Evolutionary conservation across 1,139 yeast species (phyloP).

Genomic region (Yamadazyma taylorii): DNA sequence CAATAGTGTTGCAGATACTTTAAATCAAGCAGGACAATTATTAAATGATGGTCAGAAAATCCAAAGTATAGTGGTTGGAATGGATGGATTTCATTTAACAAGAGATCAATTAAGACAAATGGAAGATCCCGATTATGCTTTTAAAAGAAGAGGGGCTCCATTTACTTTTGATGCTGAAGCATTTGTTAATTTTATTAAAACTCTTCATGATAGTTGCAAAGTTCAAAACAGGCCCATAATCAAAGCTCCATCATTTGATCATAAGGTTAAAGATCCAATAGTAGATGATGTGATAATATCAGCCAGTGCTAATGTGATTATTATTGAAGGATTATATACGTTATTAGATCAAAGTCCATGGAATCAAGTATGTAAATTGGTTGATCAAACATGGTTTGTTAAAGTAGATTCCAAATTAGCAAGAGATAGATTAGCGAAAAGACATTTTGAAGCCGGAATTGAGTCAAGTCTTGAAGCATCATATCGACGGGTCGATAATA

Average conservation of each 20-base stretch:
- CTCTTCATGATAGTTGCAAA: slow-evolving; percentile 17
- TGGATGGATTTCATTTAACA: slow-evolving; percentile 86
- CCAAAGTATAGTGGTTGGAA: slow-evolving; percentile 19
- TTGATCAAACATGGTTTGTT: slow-evolving; percentile 47
- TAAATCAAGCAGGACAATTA: slow-evolving; percentile 9
- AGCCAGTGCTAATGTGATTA: slow-evolving; percentile 47
- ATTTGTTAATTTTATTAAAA: slow-evolving; percentile 27
- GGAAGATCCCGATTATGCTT: slow-evolving; percentile 56
- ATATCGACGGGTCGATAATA: slow-evolving; percentile 56
- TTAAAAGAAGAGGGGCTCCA: slow-evolving; percentile 78
- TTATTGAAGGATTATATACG: slow-evolving; percentile 68
- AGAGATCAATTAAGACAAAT: slow-evolving; percentile 52
- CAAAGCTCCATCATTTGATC: slow-evolving; percentile 76
- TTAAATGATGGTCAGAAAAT: slow-evolving; percentile 26
- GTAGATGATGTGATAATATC: slow-evolving; percentile 49
- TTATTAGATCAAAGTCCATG: slow-evolving; percentile 51
- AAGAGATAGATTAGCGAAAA: slow-evolving; percentile 58
- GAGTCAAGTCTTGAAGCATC: slow-evolving; percentile 59
- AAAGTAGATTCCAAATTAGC: slow-evolving; percentile 46
- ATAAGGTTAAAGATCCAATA: slow-evolving; percentile 64
- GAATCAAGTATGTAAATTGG: slow-evolving; percentile 39
- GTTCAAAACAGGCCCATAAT: slow-evolving; percentile 23
- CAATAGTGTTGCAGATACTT: slow-evolving; percentile 20
- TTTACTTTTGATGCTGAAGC: slow-evolving; percentile 69
- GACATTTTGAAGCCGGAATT: slow-evolving; percentile 78